Evolutionary conservation across 139 green algal species (phyloP), one percentile per base, ranked within the genome.

Genomic region (Yamagishiella unicocca): DNA sequence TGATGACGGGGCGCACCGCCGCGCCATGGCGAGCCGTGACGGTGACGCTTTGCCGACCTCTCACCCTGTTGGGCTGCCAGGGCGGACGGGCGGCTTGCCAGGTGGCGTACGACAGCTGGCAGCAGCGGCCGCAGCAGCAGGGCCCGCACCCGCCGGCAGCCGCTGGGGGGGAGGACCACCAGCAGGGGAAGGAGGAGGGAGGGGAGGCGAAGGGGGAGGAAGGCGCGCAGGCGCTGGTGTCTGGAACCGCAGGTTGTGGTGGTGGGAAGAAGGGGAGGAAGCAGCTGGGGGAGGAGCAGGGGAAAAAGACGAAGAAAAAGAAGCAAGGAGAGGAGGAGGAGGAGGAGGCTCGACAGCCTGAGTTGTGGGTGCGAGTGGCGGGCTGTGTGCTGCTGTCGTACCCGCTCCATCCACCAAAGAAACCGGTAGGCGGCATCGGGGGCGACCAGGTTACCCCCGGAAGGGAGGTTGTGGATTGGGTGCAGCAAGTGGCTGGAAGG

Each of bases 331-430:
- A 55, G 33, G 24, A 40, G 8, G 27, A 58, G 55, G 27, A 61
- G 38, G 58, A 58, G 38, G 27, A 73, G 37, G 1, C 40, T 22
- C 27, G 24, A 27, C 14, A 73, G 33, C 21, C 1, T 33, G 50
- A 62, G 43, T 12, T 42, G 43, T 7, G 42, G 72, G 29, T 27
- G 62, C 45, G 42, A n/a, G 71, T 87, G 2, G 58, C 55, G 2
- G 87, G 62, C 37, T 78, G 73, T 31, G 40, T 95, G 21, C 80
- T 94, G 27, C 84, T 93, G 55, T 94, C 85, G 6, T 95, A 94
- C 55, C 93, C 93, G 21, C 83, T 95, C 24, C 93, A 95, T 76
- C 90, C 92, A 5, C 92, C 93, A 0, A 83, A 71, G 68, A 91
- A 89, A 38, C 71, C 84, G 58, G 90, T 93, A 25, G 38, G 84